These are phyloP conservation scores for Plasmodium vinckei DNA, from an alignment of 169 alveolate species.

Conservation along the genomic window DNA sequence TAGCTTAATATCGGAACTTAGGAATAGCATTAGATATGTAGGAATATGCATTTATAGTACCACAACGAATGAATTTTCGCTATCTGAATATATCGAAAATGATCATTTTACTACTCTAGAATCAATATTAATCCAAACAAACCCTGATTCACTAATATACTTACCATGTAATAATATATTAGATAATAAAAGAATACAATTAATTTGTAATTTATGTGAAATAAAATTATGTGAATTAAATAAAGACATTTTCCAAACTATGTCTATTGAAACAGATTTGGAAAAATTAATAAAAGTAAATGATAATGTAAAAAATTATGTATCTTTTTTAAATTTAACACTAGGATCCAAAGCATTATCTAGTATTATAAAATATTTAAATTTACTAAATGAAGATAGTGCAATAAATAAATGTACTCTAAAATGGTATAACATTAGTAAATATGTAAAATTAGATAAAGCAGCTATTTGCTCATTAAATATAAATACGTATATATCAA, in stretches of 20 bases:
- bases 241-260: conserved; percentile 17
- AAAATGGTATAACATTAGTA: conserved; percentile 77
- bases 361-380: conserved; percentile 77
- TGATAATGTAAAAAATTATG: conserved; percentile 79
- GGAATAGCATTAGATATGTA: conserved; percentile 33
- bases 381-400: conserved; percentile 74
- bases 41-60: conserved; percentile 62
- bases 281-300: conserved; percentile 75
- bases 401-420: conserved; percentile 78
- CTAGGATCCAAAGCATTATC: conserved; percentile 78
- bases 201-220: conserved; percentile 62
- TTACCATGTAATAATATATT: conserved; percentile 23
- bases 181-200: conserved; percentile 61
- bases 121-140: conserved; percentile 51
- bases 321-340: conserved; percentile 60
- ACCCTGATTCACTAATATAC: conserved; percentile 28
- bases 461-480: conserved; percentile 84
- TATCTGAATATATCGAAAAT: conserved; percentile 75
- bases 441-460: conserved; percentile 81
- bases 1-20: conserved; percentile 29
- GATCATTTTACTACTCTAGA: conserved; percentile 71
- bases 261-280: conserved; percentile 77
- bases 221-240: conserved; percentile 32
- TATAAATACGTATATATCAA: conserved; percentile 54
- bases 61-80: conserved; percentile 42